Evolutionary conservation across 129 eudicot species (phyloP), one percentile per base, ranked within the genome.

Genomic region (Flaveria sonorensis): DNA sequence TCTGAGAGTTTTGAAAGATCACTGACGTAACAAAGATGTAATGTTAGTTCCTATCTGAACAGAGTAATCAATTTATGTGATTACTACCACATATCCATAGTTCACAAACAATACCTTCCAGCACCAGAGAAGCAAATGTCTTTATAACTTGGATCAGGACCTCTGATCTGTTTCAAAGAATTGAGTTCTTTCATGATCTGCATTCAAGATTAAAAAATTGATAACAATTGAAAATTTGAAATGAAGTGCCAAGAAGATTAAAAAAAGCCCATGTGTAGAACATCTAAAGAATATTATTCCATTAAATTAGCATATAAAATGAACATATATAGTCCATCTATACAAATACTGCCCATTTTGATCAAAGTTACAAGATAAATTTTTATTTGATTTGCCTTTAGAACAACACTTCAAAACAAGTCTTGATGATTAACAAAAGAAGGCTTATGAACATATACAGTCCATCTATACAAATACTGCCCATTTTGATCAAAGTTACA

Each of bases 71-170:
- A 30, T 47, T 12, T 62, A 46, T 74, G 71, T 72, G 20, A 70
- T 65, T n/a, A 52, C 30, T 15, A 57, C 26, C 71, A 59, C 28
- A 32, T 39, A 63, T 85, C 6, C 57, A 51, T 51, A 68, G 63
- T 77, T 52, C 60, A 42, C 24, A 70, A 19, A 81, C 48, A 82
- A 78, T 82, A 95, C 99, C 93, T 89, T 86, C 87, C 90, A 69
- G 96, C 96, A 82, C 97, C 99, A 83, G 99, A 86, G 85, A 91
- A 95, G 77, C 99, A 95, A 77, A 89, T 83, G 82, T 95, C 99
- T 57, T 86, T 82, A 82, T 95, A 95, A 79, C 83, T 95, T 70
- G 97, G 97, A 75, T 95, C 99, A 70, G 99, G 99, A 56, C 99
- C 99, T 61, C 51, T 84, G 55, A 92, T 83, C 81, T 75, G 87